Conservation (phyloP, 2,329 filamentous ascomycete genomes). For the Bipolaris gigantea region DNA sequence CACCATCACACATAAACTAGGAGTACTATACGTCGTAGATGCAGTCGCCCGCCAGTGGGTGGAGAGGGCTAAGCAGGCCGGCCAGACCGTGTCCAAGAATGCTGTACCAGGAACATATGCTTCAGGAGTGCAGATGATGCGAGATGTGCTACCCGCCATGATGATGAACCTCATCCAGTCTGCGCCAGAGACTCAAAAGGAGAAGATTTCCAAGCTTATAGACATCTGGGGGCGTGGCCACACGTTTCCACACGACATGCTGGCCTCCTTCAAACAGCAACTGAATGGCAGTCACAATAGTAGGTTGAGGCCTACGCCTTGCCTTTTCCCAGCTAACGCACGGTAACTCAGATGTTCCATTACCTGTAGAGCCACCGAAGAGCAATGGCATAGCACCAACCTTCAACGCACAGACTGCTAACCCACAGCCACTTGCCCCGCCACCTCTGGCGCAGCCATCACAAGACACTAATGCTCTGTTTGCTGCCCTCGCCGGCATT, state of each 20-base stretch:
- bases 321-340: conserved; percentile 15
- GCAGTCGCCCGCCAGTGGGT: conserved; percentile 99
- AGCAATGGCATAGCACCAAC: conserved; percentile 25
- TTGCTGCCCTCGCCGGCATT: conserved; percentile 39
- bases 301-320: conserved; percentile 55
- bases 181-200: conserved; percentile 91
- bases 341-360: conserved; percentile 20
- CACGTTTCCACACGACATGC: conserved; percentile 81
- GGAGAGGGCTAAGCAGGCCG: conserved; percentile 86
- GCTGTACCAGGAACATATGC: conserved; percentile 91
- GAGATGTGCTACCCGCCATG: conserved; percentile 86
- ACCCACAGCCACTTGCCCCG: conserved; percentile 28
- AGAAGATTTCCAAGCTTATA: conserved; percentile 92
- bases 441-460: conserved; percentile 21
- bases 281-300: conserved; percentile 65
- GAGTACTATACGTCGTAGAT: conserved; percentile 99
- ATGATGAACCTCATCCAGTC: conserved; percentile 94
- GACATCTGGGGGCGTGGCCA: conserved; percentile 97
- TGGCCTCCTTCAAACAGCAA: conserved; percentile 81
- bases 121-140: conserved; percentile 94
- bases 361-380: conserved; percentile 35
- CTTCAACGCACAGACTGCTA: conserved; percentile 33
- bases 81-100: conserved; percentile 74
- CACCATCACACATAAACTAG: conserved; percentile 92
- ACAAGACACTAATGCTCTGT: conserved; percentile 36